Percentiles rank a stretch among this genome's conserved stretches.
Evolutionary conservation across 176 grass and related monocot species (phyloP).

Genomic region (Tuctoria greenei): DNA sequence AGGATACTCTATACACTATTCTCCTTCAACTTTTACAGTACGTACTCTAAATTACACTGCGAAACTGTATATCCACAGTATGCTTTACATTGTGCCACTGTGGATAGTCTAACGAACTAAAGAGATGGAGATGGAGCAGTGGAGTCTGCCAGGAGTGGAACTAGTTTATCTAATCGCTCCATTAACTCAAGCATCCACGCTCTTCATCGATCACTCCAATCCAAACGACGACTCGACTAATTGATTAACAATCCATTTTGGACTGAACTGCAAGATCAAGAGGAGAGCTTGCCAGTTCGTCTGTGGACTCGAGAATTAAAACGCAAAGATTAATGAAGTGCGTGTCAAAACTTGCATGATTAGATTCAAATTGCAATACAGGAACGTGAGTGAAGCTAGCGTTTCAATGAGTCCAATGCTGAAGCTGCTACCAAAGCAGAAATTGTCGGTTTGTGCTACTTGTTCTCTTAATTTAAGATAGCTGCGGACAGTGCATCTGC

Average conservation of each 20-base stretch:
- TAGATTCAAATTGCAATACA: not conserved
- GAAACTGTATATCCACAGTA: too few relatives aligned
- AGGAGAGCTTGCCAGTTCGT: not conserved
- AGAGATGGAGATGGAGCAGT: too few relatives aligned
- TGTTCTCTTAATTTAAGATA: not conserved
- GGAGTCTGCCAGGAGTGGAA: not conserved
- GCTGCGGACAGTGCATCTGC: not conserved
- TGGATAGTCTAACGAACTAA: too few relatives aligned
- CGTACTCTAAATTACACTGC: too few relatives aligned
- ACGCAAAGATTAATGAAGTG: not conserved
- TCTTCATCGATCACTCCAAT: too few relatives aligned
- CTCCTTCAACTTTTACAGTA: too few relatives aligned
- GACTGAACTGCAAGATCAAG: not conserved
- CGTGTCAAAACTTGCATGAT: too few relatives aligned
- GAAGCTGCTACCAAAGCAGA: not conserved
- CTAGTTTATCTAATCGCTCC: conserved; percentile 2
- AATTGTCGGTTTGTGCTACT: not conserved
- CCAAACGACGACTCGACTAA: too few relatives aligned
- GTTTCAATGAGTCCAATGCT: not conserved
- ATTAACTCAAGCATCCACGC: too few relatives aligned
- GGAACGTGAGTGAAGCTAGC: not conserved
- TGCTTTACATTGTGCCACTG: too few relatives aligned
- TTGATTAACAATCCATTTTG: not conserved
- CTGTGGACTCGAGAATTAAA: not conserved
- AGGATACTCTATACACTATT: too few relatives aligned